These are phyloP conservation scores for Gelatoporia subvermispora DNA, from an alignment of 768 basidiomycete species.

Conservation along the genomic window DNA sequence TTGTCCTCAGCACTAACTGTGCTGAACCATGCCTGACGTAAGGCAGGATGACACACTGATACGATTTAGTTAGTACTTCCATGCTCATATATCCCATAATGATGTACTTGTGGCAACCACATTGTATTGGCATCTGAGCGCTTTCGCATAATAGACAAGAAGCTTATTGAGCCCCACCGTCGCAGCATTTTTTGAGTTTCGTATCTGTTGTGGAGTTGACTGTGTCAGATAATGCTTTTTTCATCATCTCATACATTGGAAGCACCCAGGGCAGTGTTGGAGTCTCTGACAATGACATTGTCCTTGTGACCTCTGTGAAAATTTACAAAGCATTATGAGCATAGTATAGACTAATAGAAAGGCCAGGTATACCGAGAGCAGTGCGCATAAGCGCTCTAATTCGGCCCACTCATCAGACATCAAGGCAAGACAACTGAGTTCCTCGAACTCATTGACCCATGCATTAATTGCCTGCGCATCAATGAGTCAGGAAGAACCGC, in stretches of 20 bases:
- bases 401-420: conserved; percentile 5
- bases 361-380: conserved; percentile 1
- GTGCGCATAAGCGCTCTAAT: neutral
- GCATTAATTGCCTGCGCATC: conserved; percentile 26
- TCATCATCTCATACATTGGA: conserved; percentile 26
- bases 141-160: conserved; percentile 19
- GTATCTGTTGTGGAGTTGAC: neutral
- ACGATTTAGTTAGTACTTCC: no score
- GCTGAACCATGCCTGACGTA: conserved; percentile 22
- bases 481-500: neutral
- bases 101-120: conserved; percentile 26
- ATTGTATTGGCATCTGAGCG: conserved; percentile 21
- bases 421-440: conserved; percentile 13
- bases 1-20: neutral
- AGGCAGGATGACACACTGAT: conserved; percentile 24
- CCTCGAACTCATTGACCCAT: conserved; percentile 21
- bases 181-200: conserved; percentile 17
- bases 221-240: conserved; percentile 14
- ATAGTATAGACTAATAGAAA: neutral
- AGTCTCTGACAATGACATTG: conserved; percentile 19
- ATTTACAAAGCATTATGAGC: conserved; percentile 11
- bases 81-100: no score
- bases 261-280: conserved; percentile 30
- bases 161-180: conserved; percentile 24
- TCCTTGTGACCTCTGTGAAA: conserved; percentile 26